Evolutionary conservation across 495 filamentous ascomycete species (phyloP).

Genomic region (Podospora fimiseda): DNA sequence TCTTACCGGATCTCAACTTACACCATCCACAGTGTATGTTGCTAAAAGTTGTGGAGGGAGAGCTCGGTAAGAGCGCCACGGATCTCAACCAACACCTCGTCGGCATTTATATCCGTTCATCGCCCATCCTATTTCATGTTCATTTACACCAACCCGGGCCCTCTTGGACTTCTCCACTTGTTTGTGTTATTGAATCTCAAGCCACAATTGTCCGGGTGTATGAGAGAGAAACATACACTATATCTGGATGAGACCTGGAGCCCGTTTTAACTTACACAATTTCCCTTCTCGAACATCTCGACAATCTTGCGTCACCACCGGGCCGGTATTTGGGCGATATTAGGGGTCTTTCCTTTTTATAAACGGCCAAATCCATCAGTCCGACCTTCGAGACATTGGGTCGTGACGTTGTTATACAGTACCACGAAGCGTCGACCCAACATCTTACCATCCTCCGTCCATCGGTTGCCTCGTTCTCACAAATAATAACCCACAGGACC

Average conservation of each 20-base stretch:
- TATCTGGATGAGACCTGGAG: not conserved
- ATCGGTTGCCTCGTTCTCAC: not conserved
- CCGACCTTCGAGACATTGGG: not conserved
- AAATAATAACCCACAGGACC: not conserved
- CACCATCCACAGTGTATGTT: not conserved
- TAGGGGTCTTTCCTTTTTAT: not conserved
- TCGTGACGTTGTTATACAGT: not conserved
- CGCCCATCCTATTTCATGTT: too few species aligned
- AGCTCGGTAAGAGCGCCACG: too few species aligned
- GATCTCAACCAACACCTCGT: too few species aligned
- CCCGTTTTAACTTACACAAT: not conserved
- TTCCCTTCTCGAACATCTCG: not conserved
- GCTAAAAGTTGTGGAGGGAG: too few species aligned
- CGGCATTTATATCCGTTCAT: too few species aligned
- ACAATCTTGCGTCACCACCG: not conserved
- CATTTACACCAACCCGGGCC: not conserved
- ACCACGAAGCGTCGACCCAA: not conserved
- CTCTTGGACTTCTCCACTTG: not conserved
- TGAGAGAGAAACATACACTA: not conserved
- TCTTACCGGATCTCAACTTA: not conserved
- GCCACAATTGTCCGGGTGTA: not conserved
- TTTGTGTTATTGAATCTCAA: not conserved
- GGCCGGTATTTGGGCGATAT: not conserved
- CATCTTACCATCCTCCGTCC: not conserved
- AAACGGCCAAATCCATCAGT: not conserved